Conservation (phyloP, 2,329 filamentous ascomycete species). For the Pseudocercospora fuligena region DNA sequence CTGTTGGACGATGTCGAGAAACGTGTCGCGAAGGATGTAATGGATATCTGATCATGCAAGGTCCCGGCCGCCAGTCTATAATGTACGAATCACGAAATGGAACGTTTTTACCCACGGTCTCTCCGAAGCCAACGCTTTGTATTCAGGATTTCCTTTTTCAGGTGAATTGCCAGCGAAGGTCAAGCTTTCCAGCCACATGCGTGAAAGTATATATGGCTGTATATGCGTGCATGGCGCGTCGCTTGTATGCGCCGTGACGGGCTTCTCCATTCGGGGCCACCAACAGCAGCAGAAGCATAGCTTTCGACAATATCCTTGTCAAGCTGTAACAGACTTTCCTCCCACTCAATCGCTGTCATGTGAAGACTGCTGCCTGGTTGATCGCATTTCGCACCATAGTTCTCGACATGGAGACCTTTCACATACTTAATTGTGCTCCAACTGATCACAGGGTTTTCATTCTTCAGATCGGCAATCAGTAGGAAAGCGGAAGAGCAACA, state of each 20-base stretch:
- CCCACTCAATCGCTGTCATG: neutral
- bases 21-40: constrained; percentile 29
- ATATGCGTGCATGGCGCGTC: neutral
- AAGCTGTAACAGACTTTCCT: neutral
- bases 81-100: neutral
- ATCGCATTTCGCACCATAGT: neutral
- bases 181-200: neutral
- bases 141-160: neutral
- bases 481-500: too few species aligned
- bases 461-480: too few species aligned
- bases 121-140: neutral
- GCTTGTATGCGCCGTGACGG: neutral
- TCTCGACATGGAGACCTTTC: neutral
- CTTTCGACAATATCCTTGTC: neutral
- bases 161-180: neutral
- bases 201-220: neutral
- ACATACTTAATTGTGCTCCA: too few species aligned
- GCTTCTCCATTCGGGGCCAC: neutral
- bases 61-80: neutral
- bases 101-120: neutral
- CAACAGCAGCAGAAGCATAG: neutral
- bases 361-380: neutral
- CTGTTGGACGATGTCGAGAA: constrained; percentile 33
- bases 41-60: constrained; percentile 20
- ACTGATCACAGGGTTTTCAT: too few species aligned